Evolutionary conservation across 176 grass and related monocot species (phyloP).

Genomic region (Zoysia pacifica): DNA sequence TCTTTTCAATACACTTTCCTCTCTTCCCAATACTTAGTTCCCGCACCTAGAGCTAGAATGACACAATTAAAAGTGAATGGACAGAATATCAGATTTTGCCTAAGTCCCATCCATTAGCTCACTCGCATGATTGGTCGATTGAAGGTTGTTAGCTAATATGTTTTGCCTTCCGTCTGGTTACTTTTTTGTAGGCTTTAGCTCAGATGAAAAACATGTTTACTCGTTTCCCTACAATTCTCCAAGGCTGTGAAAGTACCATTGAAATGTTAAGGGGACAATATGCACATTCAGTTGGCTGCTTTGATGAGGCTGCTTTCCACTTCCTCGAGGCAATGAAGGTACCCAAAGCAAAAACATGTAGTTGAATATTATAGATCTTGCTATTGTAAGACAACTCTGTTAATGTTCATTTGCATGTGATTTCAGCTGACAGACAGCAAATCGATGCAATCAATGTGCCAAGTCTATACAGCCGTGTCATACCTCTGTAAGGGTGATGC

Average conservation of each 20-base stretch:
- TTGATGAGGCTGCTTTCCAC: conserved; percentile 85
- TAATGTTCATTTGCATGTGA: conserved; percentile 29
- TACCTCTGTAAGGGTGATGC: conserved; percentile 87
- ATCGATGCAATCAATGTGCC: conserved; percentile 95
- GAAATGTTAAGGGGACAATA: conserved; percentile 89
- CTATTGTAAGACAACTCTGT: not conserved
- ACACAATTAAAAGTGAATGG: too few species aligned
- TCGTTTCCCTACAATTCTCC: conserved; percentile 82
- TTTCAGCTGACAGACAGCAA: conserved; percentile 86
- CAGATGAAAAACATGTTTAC: conserved; percentile 82
- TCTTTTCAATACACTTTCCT: too few species aligned
- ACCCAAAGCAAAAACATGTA: not conserved
- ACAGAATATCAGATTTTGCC: too few species aligned
- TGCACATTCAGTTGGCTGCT: conserved; percentile 92
- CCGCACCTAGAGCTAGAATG: too few species aligned
- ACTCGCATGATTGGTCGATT: not conserved
- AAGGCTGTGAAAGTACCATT: conserved; percentile 81
- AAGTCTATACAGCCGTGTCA: conserved; percentile 95
- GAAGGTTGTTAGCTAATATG: not conserved
- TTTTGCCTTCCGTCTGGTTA: conserved; percentile 24
- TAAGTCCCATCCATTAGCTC: not conserved
- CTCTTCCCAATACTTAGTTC: too few species aligned
- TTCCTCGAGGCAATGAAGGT: conserved; percentile 78
- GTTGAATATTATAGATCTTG: not conserved
- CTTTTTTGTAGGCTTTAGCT: conserved; percentile 59